A percentile compares a stretch with the other conserved stretches of the same genome.
These are phyloP conservation scores for Clathrospora elynae DNA, from an alignment of 2,329 filamentous ascomycete species.

Conservation along the genomic window DNA sequence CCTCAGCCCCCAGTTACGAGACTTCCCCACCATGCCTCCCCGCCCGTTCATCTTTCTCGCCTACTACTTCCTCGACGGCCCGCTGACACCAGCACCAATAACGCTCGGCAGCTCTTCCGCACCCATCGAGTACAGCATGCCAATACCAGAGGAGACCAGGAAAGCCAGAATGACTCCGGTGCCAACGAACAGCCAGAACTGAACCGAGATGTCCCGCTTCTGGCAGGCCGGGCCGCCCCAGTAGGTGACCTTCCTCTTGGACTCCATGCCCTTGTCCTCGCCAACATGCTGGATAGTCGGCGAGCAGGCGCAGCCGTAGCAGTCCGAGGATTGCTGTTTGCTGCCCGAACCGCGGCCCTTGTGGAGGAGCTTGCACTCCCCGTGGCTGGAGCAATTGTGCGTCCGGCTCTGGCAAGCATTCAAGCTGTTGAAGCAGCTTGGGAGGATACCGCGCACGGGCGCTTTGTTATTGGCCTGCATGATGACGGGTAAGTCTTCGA, in stretches of 20 bases:
- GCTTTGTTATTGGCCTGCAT: constrained; percentile 30
- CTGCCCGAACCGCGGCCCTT: constrained; percentile 44
- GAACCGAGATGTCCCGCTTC: constrained; percentile 86
- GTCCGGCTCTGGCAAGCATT: constrained; percentile 73
- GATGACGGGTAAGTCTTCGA: constrained; percentile 38
- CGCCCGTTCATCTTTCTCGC: not conserved
- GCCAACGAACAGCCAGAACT: constrained; percentile 84
- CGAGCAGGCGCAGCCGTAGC: constrained; percentile 80
- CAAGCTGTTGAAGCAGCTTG: constrained; percentile 74
- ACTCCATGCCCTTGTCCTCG: constrained; percentile 55
- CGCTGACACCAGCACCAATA: constrained; percentile 90
- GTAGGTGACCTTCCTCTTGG: constrained; percentile 63
- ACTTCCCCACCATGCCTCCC: not conserved
- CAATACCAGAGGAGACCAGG: constrained; percentile 71
- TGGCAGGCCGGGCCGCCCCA: constrained; percentile 89
- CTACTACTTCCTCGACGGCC: constrained; percentile 55
- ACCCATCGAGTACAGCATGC: constrained; percentile 81
- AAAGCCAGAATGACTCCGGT: constrained; percentile 73
- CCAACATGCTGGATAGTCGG: constrained; percentile 59
- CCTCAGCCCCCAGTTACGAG: constrained; percentile 2
- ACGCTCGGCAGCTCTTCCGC: constrained; percentile 89
- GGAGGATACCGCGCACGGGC: constrained; percentile 61
- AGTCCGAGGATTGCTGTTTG: constrained; percentile 56
- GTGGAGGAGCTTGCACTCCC: constrained; percentile 73
- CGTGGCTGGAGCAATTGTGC: constrained; percentile 80